phyloP scores from a whole-genome alignment of 1,284 basidiomycete species.

The Ustilago shanxiensis region DNA sequence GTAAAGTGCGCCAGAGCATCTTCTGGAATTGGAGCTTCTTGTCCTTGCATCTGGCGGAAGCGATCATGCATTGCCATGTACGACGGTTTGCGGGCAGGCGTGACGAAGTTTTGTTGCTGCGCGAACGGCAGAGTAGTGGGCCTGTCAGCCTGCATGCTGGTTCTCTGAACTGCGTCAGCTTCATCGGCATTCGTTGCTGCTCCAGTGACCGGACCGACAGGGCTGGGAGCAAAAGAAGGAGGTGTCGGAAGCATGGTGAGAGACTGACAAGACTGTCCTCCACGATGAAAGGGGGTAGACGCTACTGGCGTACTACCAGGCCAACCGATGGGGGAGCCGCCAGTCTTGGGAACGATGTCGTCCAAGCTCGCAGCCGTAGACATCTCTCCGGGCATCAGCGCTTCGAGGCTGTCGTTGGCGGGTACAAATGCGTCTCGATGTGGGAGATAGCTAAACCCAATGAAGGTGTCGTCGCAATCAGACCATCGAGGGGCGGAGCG shows the following conservation, averaged over 20 bases:
- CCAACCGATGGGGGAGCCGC: conserved; percentile 25
- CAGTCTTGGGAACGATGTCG: conserved; percentile 12
- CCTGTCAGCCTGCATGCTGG: conserved; percentile 7
- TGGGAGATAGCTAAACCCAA: conserved; percentile 63
- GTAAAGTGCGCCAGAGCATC: conserved; percentile 29
- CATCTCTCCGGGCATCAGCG: conserved; percentile 25
- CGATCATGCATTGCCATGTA: conserved; percentile 50
- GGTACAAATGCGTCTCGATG: conserved; percentile 35
- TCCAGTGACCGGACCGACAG: conserved; percentile 4
- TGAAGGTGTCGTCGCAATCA: conserved; percentile 57
- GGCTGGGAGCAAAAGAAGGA: conserved; percentile 50
- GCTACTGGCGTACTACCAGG: conserved; percentile 42
- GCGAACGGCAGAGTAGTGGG: conserved; percentile 9
- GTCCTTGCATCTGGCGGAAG: conserved; percentile 44
- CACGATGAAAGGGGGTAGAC: conserved; percentile 50
- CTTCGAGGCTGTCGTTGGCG: neutral
- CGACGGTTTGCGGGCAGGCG: conserved; percentile 58
- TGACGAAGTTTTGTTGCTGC: conserved; percentile 53
- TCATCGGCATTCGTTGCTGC: neutral
- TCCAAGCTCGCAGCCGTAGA: conserved; percentile 44
- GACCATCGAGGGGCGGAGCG: conserved; percentile 49
- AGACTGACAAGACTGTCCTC: conserved; percentile 20
- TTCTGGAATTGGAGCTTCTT: conserved; percentile 43
- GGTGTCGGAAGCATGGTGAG: conserved; percentile 41
- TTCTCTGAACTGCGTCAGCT: neutral